Base-by-base conservation (phyloP, 2,329 filamentous ascomycete species). In the Claviceps arundinis region DNA sequence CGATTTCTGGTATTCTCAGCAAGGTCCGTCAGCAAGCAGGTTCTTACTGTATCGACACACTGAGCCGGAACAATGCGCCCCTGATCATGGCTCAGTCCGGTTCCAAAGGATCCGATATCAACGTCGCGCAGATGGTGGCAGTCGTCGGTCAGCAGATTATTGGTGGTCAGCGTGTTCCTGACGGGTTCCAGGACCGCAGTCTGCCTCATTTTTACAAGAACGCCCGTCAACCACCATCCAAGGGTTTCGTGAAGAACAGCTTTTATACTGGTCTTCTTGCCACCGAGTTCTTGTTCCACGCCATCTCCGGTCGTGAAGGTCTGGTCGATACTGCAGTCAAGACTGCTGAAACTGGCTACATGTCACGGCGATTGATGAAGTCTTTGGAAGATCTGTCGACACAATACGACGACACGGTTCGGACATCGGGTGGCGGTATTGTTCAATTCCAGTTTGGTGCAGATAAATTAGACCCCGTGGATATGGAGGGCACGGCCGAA, bases 111-210 rank as follows among this genome's bases (percentile, higher is more conserved):
- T 95, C 89, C 5, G 86, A 88, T 61, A 94, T 98, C 74, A 98
- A 98, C 74, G 93, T 98, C 37, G 93, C 93, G 8, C 93, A 98
- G 72, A 98, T 98, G 93, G 87, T 97, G 65, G 91, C 93, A 52
- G 83, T 90, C 54, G 93, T 98, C 64, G 93, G 93, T 49, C 93
- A 98, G 70, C 93, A 98, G 61, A 96, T 97, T 79, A 97, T 98
- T 62, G 87, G 87, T 55, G 89, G 89, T 48, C 81, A 87, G 62
- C 90, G 93, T 79, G 90, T 98, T 37, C 80, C 88, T 45, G 89
- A 98, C 68, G 93, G 93, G 6, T 98, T 98, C 70, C 91, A 97
- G 65, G 91, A 97, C 67, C 82, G 93, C 61, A 96, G 85, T 52
- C 69, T 98, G 51, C 93, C 93, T 41, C 93, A 98, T 68, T 98